These are phyloP conservation scores for Xylariaceae sp. DNA, from an alignment of 2,329 filamentous ascomycete genomes.

Conservation along the genomic window DNA sequence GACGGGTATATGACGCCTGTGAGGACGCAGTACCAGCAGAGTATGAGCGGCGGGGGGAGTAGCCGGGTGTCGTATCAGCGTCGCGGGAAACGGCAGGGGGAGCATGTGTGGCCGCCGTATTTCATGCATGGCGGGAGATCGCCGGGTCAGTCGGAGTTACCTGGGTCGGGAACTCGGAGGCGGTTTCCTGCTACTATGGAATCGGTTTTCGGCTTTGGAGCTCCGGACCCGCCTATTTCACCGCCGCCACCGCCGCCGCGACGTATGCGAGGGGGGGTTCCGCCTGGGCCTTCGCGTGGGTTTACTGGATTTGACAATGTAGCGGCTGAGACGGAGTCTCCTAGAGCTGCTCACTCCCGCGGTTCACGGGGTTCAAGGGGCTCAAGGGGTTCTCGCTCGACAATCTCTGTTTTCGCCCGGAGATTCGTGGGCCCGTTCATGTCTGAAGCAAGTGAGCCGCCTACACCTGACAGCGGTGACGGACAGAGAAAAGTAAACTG, in stretches of 20 bases:
- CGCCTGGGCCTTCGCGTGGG: background rate
- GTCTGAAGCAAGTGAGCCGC: constrained; percentile 7
- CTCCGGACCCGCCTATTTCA: background rate
- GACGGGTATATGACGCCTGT: background rate
- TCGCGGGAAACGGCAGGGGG: background rate
- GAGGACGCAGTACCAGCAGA: background rate
- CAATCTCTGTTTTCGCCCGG: constrained; percentile 10
- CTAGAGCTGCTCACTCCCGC: background rate
- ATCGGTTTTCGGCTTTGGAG: background rate
- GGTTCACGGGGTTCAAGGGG: background rate
- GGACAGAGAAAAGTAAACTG: constrained; percentile 7
- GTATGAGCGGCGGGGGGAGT: background rate
- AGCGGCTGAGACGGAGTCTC: background rate
- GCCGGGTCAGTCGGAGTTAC: constrained; percentile 4
- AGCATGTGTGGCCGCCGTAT: constrained; percentile 2
- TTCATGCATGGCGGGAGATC: constrained; percentile 14
- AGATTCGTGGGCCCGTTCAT: constrained; percentile 16
- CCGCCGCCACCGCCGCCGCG: background rate
- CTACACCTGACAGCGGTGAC: background rate
- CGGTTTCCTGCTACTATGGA: constrained; percentile 5
- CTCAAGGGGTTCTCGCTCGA: constrained; percentile 4
- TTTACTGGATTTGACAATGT: background rate
- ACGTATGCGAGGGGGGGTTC: background rate
- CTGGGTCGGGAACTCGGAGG: background rate
- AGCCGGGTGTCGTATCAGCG: background rate